Evolutionary conservation across 805 yeast genomes (phyloP).

Genomic region (Candida sithepensis): DNA sequence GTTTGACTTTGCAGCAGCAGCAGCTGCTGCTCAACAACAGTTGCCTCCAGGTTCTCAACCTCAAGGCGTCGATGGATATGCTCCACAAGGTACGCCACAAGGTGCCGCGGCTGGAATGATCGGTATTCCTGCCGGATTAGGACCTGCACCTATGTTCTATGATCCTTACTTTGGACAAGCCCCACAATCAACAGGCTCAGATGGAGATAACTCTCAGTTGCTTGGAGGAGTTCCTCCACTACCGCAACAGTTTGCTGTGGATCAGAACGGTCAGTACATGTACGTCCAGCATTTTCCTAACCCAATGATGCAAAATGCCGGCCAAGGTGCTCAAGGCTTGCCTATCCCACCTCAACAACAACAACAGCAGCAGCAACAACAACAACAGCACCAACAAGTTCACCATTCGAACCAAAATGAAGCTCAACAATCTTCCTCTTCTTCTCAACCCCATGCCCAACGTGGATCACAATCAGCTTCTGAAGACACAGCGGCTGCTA

Average conservation of each 20-base stretch:
- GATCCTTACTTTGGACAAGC: conserved; percentile 31
- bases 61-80: conserved; percentile 15
- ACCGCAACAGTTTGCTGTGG: conserved; percentile 23
- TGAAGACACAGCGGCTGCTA: not conserved
- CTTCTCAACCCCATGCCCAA: not conserved
- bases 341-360: conserved; percentile 1
- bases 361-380: not conserved
- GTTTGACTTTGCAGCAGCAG: conserved; percentile 19
- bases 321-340: conserved; percentile 3
- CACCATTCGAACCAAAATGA: not conserved
- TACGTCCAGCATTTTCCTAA: conserved; percentile 25
- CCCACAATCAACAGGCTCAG: conserved; percentile 12
- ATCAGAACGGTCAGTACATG: conserved; percentile 29
- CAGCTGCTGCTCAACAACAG: conserved; percentile 16
- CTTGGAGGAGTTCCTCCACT: conserved; percentile 10
- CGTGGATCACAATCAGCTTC: not conserved
- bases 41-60: conserved; percentile 13
- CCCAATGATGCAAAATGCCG: conserved; percentile 11
- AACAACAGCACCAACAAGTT: not conserved
- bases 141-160: conserved; percentile 31
- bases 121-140: conserved; percentile 26
- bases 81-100: conserved; percentile 18
- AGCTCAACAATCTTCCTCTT: not conserved
- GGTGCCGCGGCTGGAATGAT: conserved; percentile 22
- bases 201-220: conserved; percentile 2